A percentile compares a stretch with the other conserved stretches of the same genome.
These are phyloP conservation scores for Ophiosphaerella korrae DNA, from an alignment of 2,329 filamentous ascomycete genomes.

Conservation along the genomic window DNA sequence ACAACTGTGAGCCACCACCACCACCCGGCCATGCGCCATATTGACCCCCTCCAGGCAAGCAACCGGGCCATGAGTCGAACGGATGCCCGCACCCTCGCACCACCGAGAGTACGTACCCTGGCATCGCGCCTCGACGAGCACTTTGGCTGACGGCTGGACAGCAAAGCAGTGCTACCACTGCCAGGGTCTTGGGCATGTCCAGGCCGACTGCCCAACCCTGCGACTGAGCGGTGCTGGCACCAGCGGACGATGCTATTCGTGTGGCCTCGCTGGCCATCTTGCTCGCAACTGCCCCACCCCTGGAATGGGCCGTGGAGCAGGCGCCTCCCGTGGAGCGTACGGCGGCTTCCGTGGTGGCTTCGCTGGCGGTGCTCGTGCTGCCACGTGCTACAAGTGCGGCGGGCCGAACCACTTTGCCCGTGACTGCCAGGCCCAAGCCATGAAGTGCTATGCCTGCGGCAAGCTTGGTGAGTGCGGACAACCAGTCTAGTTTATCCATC, in stretches of 20 bases:
- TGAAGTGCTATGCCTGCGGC: conserved; percentile 98
- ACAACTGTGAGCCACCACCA: conserved; percentile 78
- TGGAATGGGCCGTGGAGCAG: conserved; percentile 67
- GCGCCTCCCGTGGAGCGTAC: conserved; percentile 73
- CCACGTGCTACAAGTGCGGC: conserved; percentile 72
- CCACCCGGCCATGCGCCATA: conserved; percentile 1
- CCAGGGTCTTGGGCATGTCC: conserved; percentile 96
- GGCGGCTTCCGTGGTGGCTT: conserved; percentile 77
- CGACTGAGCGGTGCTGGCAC: conserved; percentile 81
- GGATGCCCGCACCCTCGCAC: conserved; percentile 95
- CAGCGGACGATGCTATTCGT: conserved; percentile 94
- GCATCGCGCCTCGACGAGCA: background rate
- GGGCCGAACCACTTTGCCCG: conserved; percentile 97
- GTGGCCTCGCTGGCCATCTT: conserved; percentile 89
- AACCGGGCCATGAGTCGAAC: conserved; percentile 95
- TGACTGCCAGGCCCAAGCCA: conserved; percentile 96
- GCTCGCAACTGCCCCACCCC: conserved; percentile 87
- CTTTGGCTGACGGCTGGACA: conserved; percentile 42
- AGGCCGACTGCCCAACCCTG: conserved; percentile 97
- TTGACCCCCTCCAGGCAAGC: conserved; percentile 65
- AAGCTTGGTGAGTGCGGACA: conserved; percentile 52
- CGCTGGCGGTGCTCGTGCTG: conserved; percentile 67
- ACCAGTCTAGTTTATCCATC: background rate
- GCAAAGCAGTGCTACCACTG: conserved; percentile 99
- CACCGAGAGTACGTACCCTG: conserved; percentile 72